These are phyloP conservation scores for Coemansia biformis DNA, from an alignment of 192 early-diverging fungal species.

Conservation along the genomic window DNA sequence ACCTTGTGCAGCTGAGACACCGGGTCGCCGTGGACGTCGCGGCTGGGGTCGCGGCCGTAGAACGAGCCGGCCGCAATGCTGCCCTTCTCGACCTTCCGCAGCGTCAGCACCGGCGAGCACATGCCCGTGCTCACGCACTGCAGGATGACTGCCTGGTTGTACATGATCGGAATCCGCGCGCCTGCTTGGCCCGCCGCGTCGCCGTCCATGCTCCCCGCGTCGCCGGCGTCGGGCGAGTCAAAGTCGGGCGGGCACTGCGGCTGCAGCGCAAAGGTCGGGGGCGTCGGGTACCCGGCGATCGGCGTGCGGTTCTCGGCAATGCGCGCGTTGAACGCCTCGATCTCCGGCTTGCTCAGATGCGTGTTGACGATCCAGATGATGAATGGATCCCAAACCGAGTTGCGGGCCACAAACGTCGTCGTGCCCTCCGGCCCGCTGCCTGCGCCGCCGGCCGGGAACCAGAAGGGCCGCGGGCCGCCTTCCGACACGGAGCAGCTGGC, in stretches of 20 bases:
- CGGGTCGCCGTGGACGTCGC: conserved; percentile 71
- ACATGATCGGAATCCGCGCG: conserved; percentile 68
- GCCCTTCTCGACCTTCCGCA: conserved; percentile 81
- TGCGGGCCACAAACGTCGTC: conserved; percentile 71
- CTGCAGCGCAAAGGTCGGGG: conserved; percentile 68
- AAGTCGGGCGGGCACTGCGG: conserved; percentile 51
- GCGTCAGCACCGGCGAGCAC: conserved; percentile 71
- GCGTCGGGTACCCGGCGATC: conserved; percentile 63
- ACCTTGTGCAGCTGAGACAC: conserved; percentile 89
- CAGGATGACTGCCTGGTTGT: conserved; percentile 83
- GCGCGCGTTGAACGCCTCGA: conserved; percentile 52
- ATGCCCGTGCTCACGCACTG: conserved; percentile 85
- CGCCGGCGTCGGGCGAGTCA: conserved; percentile 10
- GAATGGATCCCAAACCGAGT: conserved; percentile 81
- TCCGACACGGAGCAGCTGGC: conserved; percentile 46
- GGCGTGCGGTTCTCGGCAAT: conserved; percentile 38
- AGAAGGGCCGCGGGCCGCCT: conserved; percentile 49
- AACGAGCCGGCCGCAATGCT: conserved; percentile 66
- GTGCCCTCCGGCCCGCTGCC: conserved; percentile 2
- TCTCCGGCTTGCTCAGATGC: conserved; percentile 50
- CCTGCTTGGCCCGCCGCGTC: conserved; percentile 24
- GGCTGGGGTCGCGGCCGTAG: conserved; percentile 35
- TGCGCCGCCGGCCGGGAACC: conserved; percentile 33
- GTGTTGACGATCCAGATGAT: conserved; percentile 78
- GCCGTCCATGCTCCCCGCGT: conserved; percentile 3